Conservation (phyloP, 257 asterid species). For the Solanum paucissectum region DNA sequence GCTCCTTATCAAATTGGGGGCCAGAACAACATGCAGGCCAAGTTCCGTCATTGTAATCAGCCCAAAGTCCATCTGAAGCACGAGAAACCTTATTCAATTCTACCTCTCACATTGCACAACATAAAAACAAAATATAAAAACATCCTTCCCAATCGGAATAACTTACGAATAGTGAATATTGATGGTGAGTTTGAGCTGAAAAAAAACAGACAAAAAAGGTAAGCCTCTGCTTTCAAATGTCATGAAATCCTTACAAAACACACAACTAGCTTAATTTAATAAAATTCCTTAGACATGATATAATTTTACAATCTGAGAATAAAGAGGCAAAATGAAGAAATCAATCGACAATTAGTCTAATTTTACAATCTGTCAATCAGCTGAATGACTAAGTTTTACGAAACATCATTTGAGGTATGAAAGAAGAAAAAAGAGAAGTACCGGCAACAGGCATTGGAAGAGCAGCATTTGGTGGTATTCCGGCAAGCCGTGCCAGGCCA, state of each 20-base stretch:
- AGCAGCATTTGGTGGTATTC: conserved; percentile 42
- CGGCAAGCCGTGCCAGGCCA: conserved; percentile 84
- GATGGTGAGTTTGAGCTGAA: conserved; percentile 54
- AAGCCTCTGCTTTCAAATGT: not conserved
- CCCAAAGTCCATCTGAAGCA: conserved; percentile 89
- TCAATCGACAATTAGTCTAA: not conserved
- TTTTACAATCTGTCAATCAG: not conserved
- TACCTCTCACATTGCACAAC: not conserved
- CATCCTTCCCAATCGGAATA: not conserved
- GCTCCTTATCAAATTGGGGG: conserved; percentile 41
- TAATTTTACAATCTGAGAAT: not conserved
- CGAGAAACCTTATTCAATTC: not conserved
- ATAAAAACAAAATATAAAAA: not conserved
- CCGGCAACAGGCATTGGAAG: conserved; percentile 82
- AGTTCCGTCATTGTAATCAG: conserved; percentile 81
- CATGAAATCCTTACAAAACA: not conserved
- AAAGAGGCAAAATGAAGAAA: not conserved
- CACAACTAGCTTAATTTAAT: not conserved
- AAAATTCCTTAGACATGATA: not conserved
- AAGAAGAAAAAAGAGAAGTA: not conserved
- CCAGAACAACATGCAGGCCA: conserved; percentile 95
- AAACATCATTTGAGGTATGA: not conserved
- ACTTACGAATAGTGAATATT: conserved; percentile 84
- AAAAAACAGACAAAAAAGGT: conserved; percentile 1
- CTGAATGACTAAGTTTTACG: not conserved